Base-by-base conservation (phyloP, 2,329 filamentous ascomycete genomes). In the Colletotrichum sp. region DNA sequence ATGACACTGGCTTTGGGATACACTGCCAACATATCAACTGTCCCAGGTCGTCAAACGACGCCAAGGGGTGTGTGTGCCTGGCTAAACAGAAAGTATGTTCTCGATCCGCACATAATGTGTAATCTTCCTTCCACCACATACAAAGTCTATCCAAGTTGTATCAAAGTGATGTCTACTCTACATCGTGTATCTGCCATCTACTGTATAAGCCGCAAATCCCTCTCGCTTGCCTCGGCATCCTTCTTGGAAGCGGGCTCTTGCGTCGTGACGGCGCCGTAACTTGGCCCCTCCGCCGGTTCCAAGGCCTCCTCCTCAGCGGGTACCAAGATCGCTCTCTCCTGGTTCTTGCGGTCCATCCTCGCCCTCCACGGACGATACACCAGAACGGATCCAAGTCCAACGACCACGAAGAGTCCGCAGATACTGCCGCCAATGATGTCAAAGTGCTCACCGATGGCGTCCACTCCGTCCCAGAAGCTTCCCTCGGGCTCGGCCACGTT, bases 401-500 rank as follows among this genome's bases (percentile, higher is more conserved):
- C 93, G 0, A 98, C 83, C 0, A 98, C 85, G 79, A 98, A 98
- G 0, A 95, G 88, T 0, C 93, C 96, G 78, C 96, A 98, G 39
- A 99, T 98, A 18, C 90, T 91, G 2, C 95, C 97, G 12, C 96
- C 96, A 61, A 98, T 93, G 76, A 96, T 91, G 84, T 98, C 95
- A 79, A 95, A 98, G 82, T 96, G 89, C 77, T 98, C 95, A 0
- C 94, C 92, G 1, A 94, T 92, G 1, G 88, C 90, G 66, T 92
- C 90, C 0, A 98, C 94, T 1, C 96, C 96, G 68, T 98, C 93
- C 97, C 97, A 98, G 84, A 98, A 98, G n/a, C 84, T 84, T 0
- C 95, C 96, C 18, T 89, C 85, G 0, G 94, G 94, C 69, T 94
- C 88, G 0, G 94, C 93, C 1, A 96, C 93, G 80, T 96, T 95